Conservation (phyloP, 2,329 filamentous ascomycete genomes). For the Colletotrichum tropicicola region DNA sequence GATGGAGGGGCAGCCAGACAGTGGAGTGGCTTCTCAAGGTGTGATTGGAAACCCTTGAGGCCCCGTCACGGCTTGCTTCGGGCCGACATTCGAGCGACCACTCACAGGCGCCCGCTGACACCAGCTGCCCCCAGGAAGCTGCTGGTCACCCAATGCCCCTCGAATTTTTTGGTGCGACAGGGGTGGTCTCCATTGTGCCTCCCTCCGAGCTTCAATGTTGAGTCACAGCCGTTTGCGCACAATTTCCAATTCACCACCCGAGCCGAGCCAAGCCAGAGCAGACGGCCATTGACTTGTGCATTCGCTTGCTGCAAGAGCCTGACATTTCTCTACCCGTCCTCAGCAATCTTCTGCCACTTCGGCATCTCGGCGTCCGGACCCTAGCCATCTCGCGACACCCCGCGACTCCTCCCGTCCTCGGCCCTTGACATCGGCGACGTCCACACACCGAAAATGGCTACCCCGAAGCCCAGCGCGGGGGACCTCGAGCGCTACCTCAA, state of each 20-base stretch:
- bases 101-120: too few species aligned
- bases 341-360: background rate
- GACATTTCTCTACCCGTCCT: background rate
- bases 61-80: slow-evolving; percentile 12
- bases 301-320: background rate
- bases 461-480: slow-evolving; percentile 69
- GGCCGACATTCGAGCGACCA: slow-evolving; percentile 14
- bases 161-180: slow-evolving; percentile 30
- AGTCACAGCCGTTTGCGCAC: slow-evolving; percentile 27
- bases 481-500: slow-evolving; percentile 82
- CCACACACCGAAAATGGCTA: slow-evolving; percentile 58
- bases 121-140: slow-evolving; percentile 10
- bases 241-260: slow-evolving; percentile 18
- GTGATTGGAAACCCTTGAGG: background rate
- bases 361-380: background rate
- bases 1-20: slow-evolving; percentile 20
- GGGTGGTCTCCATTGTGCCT: slow-evolving; percentile 11
- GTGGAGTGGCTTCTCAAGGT: slow-evolving; percentile 8
- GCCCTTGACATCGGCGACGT: background rate
- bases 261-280: background rate
- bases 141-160: slow-evolving; percentile 24
- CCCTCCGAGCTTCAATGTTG: slow-evolving; percentile 25
- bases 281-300: slow-evolving; percentile 5
- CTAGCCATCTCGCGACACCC: slow-evolving; percentile 9
- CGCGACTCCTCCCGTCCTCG: slow-evolving; percentile 3